Base-by-base conservation (phyloP, 2,329 filamentous ascomycete genomes). In the Dactylonectria estremocensis region DNA sequence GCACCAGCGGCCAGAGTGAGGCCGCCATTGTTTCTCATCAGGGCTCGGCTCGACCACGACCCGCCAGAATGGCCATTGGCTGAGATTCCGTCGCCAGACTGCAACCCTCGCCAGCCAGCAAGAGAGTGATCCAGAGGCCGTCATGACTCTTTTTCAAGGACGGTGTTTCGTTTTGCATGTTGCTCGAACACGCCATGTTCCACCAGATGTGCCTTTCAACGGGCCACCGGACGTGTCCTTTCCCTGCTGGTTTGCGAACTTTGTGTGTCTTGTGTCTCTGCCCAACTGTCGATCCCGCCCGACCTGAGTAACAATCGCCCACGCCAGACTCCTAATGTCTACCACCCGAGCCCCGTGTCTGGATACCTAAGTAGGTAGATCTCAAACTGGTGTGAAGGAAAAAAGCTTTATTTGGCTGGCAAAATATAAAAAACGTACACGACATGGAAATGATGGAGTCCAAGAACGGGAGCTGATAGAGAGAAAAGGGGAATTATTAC, bases 401-500 rank as follows among this genome's bases (percentile, higher is more conserved):
- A 64, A 63, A 67, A 73, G 70, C 48, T 75, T 61, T 72, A 74
- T 75, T 75, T 48, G 66, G 61, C 67, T 69, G 57, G 49, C 65
- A 63, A 61, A 54, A 67, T 43, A 52, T 33, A 33, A 35, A 53
- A 35, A 74, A 68, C 72, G 67, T 76, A 74, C 72, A 76, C 69
- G 66, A 70, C 72, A 74, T 69, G 50, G 68, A 75, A 71, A 63
- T 37, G 62, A 62, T 65, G 71, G 71, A 70, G 53, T 73, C 68
- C 67, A 69, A 72, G 73, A 70, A 72, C 69, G 53, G 69, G 69
- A 75, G 79, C 76, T 78, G 79, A 76, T 77, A 79, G 56, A 61
- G 79, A 79, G 79, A 79, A 79, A 79, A 79, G 78, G 77, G 82
- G 80, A 80, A 81, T 80, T 85, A 86, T 83, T 86, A 86, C 83